Base-by-base conservation (phyloP, 2,329 filamentous ascomycete species). In the Cladosporium sp. region DNA sequence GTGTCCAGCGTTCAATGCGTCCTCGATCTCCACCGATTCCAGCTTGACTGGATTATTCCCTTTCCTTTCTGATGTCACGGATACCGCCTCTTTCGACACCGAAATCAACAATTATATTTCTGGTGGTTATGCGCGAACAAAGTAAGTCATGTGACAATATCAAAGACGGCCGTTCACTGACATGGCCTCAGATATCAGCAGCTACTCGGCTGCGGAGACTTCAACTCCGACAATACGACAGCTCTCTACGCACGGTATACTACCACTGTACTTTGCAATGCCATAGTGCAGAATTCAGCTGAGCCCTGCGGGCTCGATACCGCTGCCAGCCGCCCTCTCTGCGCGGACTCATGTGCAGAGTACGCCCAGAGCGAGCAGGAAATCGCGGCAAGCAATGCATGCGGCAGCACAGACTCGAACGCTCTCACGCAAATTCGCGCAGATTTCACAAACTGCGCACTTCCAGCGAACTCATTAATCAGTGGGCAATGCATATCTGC, bases 221-320 rank as follows among this genome's bases (percentile, higher is more conserved):
- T 97, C 67, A 85, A 94, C 69, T 82, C 92, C 59, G 85, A 84
- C 58, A 89, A 96, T 72, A 88, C 91, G 3, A 88, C 85, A 65
- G 83, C 88, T 68, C 84, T 92, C 69, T 99, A 99, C 75, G 93
- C 94, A 51, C 88, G 94, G 67, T 99, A 93, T 76, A 96, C 93
- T 5, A 94, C 86, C 49, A 94, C 89, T 61, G 88, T 95, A 63
- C 83, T 99, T 64, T 99, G 94, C 82, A 97, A 95, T 79, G 84
- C 90, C 64, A 89, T 99, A 70, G 84, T 99, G 52, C 94, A 99
- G 75, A 92, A 91, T 71, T 97, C 94, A 5, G 85, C 88, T 67
- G 71, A 76, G 11, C 71, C 82, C 25, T 99, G 94, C 75, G 75
- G 77, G 19, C 77, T 95, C 47, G 82, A 87, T 0, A 73, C 80